Evolutionary conservation across 2,329 filamentous ascomycete species (phyloP), one percentile per base, ranked within the genome.

Genomic region (Colletotrichum scovillei): DNA sequence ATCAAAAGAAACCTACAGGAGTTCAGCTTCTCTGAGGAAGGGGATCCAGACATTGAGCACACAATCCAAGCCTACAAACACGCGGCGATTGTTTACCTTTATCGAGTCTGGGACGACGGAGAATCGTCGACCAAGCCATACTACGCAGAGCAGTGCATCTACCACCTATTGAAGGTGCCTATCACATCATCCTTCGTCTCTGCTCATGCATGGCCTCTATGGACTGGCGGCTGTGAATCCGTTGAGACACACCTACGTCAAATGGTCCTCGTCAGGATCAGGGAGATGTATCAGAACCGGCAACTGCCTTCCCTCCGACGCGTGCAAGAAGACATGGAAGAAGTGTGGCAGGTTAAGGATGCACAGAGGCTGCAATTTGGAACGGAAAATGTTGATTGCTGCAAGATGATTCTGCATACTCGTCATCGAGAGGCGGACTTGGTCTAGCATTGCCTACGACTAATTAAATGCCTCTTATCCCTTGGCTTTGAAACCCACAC

Each of bases 141-240:
- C 7, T 78, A 80, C 58, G 79, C 77, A 4, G 68, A 74, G 24
- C 69, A 69, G 32, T 80, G 80, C 55, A 77, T 81, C 28, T 55
- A 65, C 6, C 76, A 81, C 42, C 74, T 81, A 3, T 62, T 72
- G 8, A 60, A 75, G 24, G 78, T 81, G 3, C 75, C 77, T 4
- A 74, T 79, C 19, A 67, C 69, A 2, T 81, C 80, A 1, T 76
- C 80, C 5, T 78, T 80, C 14, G 78, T 77, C 8, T 78, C 80
- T 1, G 76, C 75, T 1, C 80, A 81, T 28, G 77, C 78, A 16
- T 81, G 79, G 79, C 80, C 80, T 5, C 68, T 81, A 1, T 81
- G 78, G 78, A 81, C 79, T 2, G 79, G 79, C 0, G 80, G 78
- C 3, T 81, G 80, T 66, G 80, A 81, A 63, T 78, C 79, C 0